Percentiles rank a stretch among this genome's conserved stretches.
These are phyloP conservation scores for Xylaria curta DNA, from an alignment of 495 filamentous ascomycete species.

Conservation along the genomic window DNA sequence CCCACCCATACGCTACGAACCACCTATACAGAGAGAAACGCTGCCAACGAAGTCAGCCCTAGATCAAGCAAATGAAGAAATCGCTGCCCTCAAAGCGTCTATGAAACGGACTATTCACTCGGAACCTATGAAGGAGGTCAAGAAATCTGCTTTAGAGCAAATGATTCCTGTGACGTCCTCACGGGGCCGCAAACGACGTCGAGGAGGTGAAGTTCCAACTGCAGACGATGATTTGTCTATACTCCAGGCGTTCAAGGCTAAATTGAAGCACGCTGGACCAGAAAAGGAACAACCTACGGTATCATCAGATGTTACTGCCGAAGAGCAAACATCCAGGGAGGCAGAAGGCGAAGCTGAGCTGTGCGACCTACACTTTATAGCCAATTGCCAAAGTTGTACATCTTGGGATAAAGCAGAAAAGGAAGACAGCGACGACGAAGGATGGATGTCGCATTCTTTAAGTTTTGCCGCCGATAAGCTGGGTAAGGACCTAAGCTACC, in stretches of 20 bases:
- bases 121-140: constrained; percentile 61
- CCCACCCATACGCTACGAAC: constrained; percentile 35
- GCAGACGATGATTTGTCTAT: constrained; percentile 65
- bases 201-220: constrained; percentile 50
- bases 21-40: constrained; percentile 56
- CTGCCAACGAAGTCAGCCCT: constrained; percentile 66
- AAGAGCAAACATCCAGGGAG: constrained; percentile 36
- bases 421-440: constrained; percentile 68
- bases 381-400: constrained; percentile 87
- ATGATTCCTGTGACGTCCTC: constrained; percentile 84
- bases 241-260: constrained; percentile 78
- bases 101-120: constrained; percentile 80
- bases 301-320: constrained; percentile 38
- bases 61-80: constrained; percentile 87
- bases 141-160: constrained; percentile 66
- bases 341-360: constrained; percentile 73
- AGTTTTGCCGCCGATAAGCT: constrained; percentile 88
- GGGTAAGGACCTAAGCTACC: constrained; percentile 91
- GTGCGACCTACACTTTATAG: constrained; percentile 93
- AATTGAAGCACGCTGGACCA: constrained; percentile 68
- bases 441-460: constrained; percentile 73
- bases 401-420: constrained; percentile 72
- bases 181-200: constrained; percentile 78
- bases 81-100: constrained; percentile 86
- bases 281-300: constrained; percentile 50